Evolutionary conservation across 2,329 filamentous ascomycete species (phyloP).

Genomic region (Onygena corvina): DNA sequence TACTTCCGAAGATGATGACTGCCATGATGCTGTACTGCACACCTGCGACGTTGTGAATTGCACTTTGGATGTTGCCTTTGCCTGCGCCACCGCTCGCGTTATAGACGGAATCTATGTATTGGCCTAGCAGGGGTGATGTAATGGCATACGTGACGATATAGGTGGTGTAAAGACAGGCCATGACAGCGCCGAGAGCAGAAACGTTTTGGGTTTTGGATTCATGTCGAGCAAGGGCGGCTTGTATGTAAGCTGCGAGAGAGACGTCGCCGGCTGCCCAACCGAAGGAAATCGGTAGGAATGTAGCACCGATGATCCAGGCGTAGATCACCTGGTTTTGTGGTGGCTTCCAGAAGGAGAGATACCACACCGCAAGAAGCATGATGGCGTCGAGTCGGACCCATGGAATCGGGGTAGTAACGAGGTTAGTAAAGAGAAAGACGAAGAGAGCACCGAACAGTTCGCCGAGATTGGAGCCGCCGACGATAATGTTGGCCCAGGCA

Average conservation of each 20-base stretch:
- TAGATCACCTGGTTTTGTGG: constrained; percentile 30
- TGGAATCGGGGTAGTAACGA: constrained; percentile 40
- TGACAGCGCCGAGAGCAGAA: constrained; percentile 40
- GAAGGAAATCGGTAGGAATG: constrained; percentile 38
- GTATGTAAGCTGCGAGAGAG: constrained; percentile 41
- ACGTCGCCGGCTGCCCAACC: constrained; percentile 44
- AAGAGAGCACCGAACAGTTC: constrained; percentile 39
- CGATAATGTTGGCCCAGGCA: constrained; percentile 41
- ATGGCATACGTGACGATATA: constrained; percentile 41
- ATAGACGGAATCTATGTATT: constrained; percentile 37
- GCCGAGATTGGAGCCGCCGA: constrained; percentile 41
- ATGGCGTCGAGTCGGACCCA: constrained; percentile 41
- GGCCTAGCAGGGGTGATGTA: constrained; percentile 34
- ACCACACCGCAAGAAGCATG: constrained; percentile 39
- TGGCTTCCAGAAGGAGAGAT: constrained; percentile 38
- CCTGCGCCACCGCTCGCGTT: constrained; percentile 20
- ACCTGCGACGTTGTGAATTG: constrained; percentile 36
- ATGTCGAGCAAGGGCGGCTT: constrained; percentile 38
- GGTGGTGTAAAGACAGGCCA: constrained; percentile 41
- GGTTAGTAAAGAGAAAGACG: constrained; percentile 40
- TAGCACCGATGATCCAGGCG: constrained; percentile 38
- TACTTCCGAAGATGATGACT: constrained; percentile 33
- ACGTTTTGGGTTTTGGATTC: constrained; percentile 37
- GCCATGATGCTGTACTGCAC: constrained; percentile 39
- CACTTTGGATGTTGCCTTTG: constrained; percentile 29